A percentile compares a stretch with the other conserved stretches of the same genome.
phyloP scores from a whole-genome alignment of 768 basidiomycete species.

The Mrakia gelida region DNA sequence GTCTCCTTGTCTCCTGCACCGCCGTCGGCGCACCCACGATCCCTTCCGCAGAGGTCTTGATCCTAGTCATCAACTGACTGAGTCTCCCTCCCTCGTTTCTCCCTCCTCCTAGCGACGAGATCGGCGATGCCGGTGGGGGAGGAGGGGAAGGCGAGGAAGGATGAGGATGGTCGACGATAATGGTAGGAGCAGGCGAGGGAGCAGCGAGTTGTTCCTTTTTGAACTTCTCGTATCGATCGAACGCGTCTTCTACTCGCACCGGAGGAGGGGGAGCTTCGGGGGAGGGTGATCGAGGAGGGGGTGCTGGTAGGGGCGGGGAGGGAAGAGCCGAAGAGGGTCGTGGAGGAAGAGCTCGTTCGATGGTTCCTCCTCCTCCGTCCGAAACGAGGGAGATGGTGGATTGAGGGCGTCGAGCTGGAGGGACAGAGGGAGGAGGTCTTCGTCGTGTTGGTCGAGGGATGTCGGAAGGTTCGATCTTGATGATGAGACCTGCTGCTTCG shows the following conservation, averaged over 20 bases:
- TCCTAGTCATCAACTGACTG: conserved; percentile 27
- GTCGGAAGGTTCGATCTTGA: conserved; percentile 41
- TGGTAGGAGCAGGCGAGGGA: conserved; percentile 30
- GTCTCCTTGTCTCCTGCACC: not conserved
- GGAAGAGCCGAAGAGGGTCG: not conserved
- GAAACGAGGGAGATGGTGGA: not conserved
- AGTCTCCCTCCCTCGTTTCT: not conserved
- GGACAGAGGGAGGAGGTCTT: conserved; percentile 40
- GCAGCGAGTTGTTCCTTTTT: conserved; percentile 46
- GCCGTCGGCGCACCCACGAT: not conserved
- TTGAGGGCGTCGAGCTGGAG: conserved; percentile 26
- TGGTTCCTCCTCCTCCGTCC: conserved; percentile 8
- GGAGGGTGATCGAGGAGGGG: not conserved
- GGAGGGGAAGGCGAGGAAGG: not conserved
- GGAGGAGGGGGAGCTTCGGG: conserved; percentile 30
- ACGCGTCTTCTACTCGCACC: conserved; percentile 66
- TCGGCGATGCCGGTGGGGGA: not conserved
- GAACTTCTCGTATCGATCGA: conserved; percentile 82
- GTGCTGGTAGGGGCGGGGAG: not conserved
- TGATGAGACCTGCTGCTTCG: conserved; percentile 80
- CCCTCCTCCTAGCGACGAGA: conserved; percentile 9
- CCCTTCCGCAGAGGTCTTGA: not conserved
- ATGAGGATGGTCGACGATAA: not conserved
- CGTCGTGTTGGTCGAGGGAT: conserved; percentile 33
- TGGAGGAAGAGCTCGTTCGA: conserved; percentile 3